phyloP scores from a whole-genome alignment of 225 moss, liverwort and hornwort genomes.

The Lunularia cruciata region DNA sequence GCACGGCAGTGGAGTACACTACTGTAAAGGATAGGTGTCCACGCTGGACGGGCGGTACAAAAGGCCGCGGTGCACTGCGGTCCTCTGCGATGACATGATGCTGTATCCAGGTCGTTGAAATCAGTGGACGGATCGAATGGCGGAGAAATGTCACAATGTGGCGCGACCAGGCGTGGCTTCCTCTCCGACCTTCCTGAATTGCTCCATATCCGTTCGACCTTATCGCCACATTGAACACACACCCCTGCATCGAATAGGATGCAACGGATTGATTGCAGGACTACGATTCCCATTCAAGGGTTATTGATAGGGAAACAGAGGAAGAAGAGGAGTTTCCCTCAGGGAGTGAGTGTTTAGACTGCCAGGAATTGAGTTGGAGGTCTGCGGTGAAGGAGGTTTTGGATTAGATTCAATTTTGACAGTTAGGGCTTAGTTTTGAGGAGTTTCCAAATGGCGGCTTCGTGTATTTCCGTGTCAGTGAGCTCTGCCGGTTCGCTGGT shows the following conservation, averaged over 20 bases:
- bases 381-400: background rate
- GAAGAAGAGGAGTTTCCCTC: too few species aligned
- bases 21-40: too few species aligned
- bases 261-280: background rate
- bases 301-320: too few species aligned
- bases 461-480: conserved; percentile 38
- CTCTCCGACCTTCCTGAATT: conserved; percentile 9
- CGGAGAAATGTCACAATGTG: too few species aligned
- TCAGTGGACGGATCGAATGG: too few species aligned
- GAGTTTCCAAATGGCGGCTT: conserved; percentile 33
- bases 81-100: too few species aligned
- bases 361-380: background rate
- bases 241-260: background rate
- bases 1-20: too few species aligned
- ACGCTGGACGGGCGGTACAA: too few species aligned
- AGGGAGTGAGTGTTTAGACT: too few species aligned
- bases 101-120: too few species aligned
- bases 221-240: conserved; percentile 6
- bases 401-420: background rate
- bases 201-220: conserved; percentile 20
- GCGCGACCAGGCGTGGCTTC: conserved; percentile 2
- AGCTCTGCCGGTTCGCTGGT: conserved; percentile 1
- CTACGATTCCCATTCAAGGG: too few species aligned
- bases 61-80: too few species aligned
- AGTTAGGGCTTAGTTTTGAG: background rate